Evolutionary conservation across 2,329 filamentous ascomycete species (phyloP), one percentile per base, ranked within the genome.

Genomic region (Venturia effusa): DNA sequence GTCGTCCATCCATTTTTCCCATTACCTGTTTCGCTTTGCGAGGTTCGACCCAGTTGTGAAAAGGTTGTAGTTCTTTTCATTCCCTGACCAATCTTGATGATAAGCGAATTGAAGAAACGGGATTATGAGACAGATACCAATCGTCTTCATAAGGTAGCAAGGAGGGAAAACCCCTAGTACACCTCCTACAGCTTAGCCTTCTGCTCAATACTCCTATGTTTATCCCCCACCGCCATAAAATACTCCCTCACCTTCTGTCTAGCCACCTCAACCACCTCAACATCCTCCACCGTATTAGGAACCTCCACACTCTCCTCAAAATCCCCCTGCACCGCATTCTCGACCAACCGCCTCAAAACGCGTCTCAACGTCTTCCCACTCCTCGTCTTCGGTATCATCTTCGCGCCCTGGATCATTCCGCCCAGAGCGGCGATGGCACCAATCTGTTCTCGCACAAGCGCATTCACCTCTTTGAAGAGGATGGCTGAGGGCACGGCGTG

Each of bases 351-450:
- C 39, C 90, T 81, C 73, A 97, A 76, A 39, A 96, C 90, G 30
- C 92, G 80, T 3, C 92, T 81, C 65, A 97, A 75, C 4, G 91
- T 96, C 82, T 97, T 97, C 34, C 93, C 93, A n/a, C 88, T 91
- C 34, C 92, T 78, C 19, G 93, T 97, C 79, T 92, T 92, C 6
- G 93, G 92, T 62, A 97, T 96, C 82, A 96, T 92, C 19, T 87
- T 87, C 68, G 85, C 86, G 45, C 90, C 90, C 67, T 91, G 89
- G 62, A 96, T 88, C 70, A 96, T 88, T 1, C 92, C 92, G 10
- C 91, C 91, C 0, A 97, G 81, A 1, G 85, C 84, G 1, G 93
- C 92, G 67, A 97, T 96, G 27, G 89, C 85, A 7, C 92, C 92
- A 63, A 97, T 94, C 70, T 95, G 89, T 40, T 82, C 80, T 32